Evolutionary conservation across 2,329 filamentous ascomycete species (phyloP).

Genomic region (Dothideomycetes sp.): DNA sequence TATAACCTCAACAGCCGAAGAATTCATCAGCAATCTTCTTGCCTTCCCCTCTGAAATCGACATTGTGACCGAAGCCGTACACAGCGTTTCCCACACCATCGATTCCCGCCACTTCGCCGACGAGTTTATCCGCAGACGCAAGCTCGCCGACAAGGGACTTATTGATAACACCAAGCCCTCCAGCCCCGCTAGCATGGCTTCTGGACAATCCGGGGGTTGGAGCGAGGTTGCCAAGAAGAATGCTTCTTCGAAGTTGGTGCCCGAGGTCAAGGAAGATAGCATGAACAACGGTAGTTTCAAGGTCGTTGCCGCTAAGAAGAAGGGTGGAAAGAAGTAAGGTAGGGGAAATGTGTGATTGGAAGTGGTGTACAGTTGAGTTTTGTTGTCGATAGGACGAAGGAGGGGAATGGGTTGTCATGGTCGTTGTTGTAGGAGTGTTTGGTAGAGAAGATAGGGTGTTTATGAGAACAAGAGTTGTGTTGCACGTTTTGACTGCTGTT

Average conservation of each 20-base stretch:
- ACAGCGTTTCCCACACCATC: constrained; percentile 77
- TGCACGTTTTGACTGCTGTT: no score
- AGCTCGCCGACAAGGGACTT: constrained; percentile 84
- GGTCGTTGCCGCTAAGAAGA: constrained; percentile 87
- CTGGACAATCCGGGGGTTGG: constrained; percentile 60
- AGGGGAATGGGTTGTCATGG: no score
- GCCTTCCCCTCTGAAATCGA: constrained; percentile 67
- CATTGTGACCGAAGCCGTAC: constrained; percentile 83
- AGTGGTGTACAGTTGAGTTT: no score
- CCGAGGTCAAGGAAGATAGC: constrained; percentile 33
- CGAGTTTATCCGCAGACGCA: constrained; percentile 88
- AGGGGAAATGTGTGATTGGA: neutral
- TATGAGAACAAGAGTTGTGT: no score
- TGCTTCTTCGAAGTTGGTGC: constrained; percentile 39
- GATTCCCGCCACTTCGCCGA: constrained; percentile 89
- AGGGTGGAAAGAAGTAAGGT: constrained; percentile 44
- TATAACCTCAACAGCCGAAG: constrained; percentile 50
- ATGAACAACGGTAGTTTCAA: constrained; percentile 62
- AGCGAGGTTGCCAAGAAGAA: constrained; percentile 92
- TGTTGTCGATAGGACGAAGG: no score
- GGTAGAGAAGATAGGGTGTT: no score
- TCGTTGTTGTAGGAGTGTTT: no score
- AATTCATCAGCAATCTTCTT: constrained; percentile 68
- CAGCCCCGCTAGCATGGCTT: constrained; percentile 42
- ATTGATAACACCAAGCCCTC: constrained; percentile 53